phyloP scores from a whole-genome alignment of 164 flowering plant genomes.

The Santalum album region DNA sequence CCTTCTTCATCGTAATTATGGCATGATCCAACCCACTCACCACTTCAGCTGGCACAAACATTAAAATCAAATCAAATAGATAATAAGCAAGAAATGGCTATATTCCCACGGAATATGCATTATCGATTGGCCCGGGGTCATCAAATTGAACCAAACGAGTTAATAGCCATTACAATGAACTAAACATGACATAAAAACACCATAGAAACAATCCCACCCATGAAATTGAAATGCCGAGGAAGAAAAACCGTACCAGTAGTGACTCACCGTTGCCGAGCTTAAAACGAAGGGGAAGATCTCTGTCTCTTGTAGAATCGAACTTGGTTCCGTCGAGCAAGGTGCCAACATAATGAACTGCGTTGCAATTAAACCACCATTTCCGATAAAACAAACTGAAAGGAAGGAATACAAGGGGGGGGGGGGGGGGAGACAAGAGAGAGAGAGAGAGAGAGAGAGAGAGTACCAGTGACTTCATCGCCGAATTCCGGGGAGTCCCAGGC shows the following conservation, averaged over 20 bases:
- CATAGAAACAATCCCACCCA: too few relatives aligned
- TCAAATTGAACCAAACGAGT: not conserved
- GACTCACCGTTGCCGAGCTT: slow-evolving; percentile 56
- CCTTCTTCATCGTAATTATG: slow-evolving; percentile 55
- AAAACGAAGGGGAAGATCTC: slow-evolving; percentile 31
- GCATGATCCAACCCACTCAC: slow-evolving; percentile 43
- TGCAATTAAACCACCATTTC: slow-evolving; percentile 4
- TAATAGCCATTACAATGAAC: not conserved
- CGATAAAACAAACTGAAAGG: not conserved
- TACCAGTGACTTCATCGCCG: slow-evolving; percentile 69
- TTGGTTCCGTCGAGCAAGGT: slow-evolving; percentile 46
- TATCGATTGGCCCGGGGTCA: too few relatives aligned
- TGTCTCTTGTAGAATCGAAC: slow-evolving; percentile 42
- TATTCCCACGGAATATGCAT: too few relatives aligned
- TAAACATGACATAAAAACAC: not conserved
- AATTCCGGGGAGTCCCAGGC: slow-evolving; percentile 57
- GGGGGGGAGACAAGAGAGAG: not conserved
- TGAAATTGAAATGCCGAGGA: not conserved
- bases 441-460: not conserved
- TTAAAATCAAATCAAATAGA: slow-evolving; percentile 8
- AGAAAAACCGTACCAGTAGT: not conserved
- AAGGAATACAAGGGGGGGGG: not conserved
- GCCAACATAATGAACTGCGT: slow-evolving; percentile 59
- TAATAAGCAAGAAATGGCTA: too few relatives aligned
- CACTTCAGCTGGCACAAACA: slow-evolving; percentile 29